Evolutionary conservation across 768 basidiomycete species (phyloP), one percentile per base, ranked within the genome.

Genomic region (Leccinum truebloodii): DNA sequence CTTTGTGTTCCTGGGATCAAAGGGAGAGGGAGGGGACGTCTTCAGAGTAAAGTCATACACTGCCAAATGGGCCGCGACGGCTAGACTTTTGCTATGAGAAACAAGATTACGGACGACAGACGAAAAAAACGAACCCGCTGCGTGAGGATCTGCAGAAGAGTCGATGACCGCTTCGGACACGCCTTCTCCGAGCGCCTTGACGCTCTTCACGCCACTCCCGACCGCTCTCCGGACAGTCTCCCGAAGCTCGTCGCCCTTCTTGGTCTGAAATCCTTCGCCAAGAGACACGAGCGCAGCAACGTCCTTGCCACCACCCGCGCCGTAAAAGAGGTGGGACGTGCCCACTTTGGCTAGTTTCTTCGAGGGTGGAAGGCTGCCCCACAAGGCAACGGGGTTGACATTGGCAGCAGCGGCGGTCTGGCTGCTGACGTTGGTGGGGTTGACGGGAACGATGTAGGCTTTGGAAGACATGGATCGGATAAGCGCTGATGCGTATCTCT

Each of bases 31-130:
- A 5, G 86, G 85, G 2, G 79, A 79, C 0, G 92, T 94, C 74
- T 93, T 92, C 65, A 95, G 77, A 1, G 87, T 83, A 69, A 94
- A 94, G 63, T 86, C 84, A 74, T 89, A 92, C 49, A 82, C 68
- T 6, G 89, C 88, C 63, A 95, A 79, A 65, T 91, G 81, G 2
- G 93, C 85, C 5, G 87, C 91, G 53, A 92, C 90, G 49, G 92
- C 92, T 88, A 63, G 24, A 49, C 12, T 44, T 52, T 61, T 22
- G 3, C 1, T 8, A 13, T 68, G 52, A 61, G 62, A 18, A 10
- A 41, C 2, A 37, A 7, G 0, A 3, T 24, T 6, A 24, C 48
- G 16, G 4, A 41, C 5, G 18, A 60, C 16, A 3, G 0, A 57
- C 34, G 28, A 34, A 28, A 48, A 26, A 3, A 55, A 51, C 54